Evolutionary conservation across 768 basidiomycete species (phyloP).

Genomic region (Amanita brunnescens): DNA sequence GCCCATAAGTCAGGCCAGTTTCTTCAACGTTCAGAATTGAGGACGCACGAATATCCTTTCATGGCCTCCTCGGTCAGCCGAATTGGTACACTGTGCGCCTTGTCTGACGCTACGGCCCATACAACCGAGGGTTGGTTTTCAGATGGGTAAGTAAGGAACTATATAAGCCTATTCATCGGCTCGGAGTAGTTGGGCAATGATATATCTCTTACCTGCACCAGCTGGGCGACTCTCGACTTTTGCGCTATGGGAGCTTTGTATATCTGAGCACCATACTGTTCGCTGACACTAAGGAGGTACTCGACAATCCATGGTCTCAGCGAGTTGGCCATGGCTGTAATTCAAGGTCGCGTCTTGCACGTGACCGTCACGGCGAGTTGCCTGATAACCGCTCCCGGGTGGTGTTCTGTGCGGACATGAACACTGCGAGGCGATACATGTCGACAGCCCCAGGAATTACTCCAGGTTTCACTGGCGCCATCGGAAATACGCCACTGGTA

Average conservation of each 20-base stretch:
- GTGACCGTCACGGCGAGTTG: background rate
- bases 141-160: slow-evolving; percentile 50
- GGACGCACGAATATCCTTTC: slow-evolving; percentile 27
- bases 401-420: too few species aligned
- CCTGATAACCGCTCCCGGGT: too few species aligned
- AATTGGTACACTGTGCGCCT: slow-evolving; percentile 37
- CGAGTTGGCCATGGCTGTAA: slow-evolving; percentile 25
- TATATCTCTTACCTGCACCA: slow-evolving; percentile 38
- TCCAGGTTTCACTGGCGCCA: slow-evolving; percentile 76
- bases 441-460: slow-evolving; percentile 23
- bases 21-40: background rate
- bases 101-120: slow-evolving; percentile 63
- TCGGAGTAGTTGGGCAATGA: background rate
- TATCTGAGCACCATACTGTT: slow-evolving; percentile 41
- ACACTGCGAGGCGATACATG: background rate
- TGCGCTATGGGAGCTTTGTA: slow-evolving; percentile 20
- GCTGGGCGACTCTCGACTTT: slow-evolving; percentile 47
- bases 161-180: slow-evolving; percentile 4
- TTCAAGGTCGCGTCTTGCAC: background rate
- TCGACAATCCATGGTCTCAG: slow-evolving; percentile 48
- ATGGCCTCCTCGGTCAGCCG: slow-evolving; percentile 49
- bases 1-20: background rate
- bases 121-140: slow-evolving; percentile 31
- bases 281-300: slow-evolving; percentile 42
- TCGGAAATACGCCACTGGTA: slow-evolving; percentile 93